Evolutionary conservation across 768 basidiomycete genomes (phyloP), one percentile per base, ranked within the genome.

Genomic region (Pleurotus eryngii): DNA sequence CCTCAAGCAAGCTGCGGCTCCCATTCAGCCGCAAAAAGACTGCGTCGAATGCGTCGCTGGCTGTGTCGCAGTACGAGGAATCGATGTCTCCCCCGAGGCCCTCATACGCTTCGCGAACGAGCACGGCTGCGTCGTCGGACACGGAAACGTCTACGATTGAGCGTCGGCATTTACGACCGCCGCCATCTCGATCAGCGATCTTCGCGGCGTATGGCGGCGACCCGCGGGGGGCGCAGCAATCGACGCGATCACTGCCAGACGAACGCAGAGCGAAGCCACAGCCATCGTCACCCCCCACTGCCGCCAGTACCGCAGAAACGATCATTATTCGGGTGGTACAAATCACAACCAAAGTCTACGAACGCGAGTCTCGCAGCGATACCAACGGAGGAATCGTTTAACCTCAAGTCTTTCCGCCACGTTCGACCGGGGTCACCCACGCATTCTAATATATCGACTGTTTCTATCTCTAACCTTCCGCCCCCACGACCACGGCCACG

Each of bases 381-480:
- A 35, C 66, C 65, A n/a, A 24, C 54, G 26, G 61, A 63, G 35
- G 62, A 66, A 18, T 87, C 87, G 0, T 90, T 91, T 72, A 89
- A 86, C 70, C 80, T 91, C 61, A 85, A 81, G 62, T 78, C 90
- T 1, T 90, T 91, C 71, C 79, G 87, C 27, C 89, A 90, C 64
- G 72, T 92, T 55, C 73, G 79, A 81, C 20, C 74, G 76, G 26
- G 75, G 78, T 17, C 74, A 79, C 35, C 58, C 68, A 8, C 37
- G 45, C 17, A 57, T 53, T 49, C 62, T 5, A 58, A 60, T 24
- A 54, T 64, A 20, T 71, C 70, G 8, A 68, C 68, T 60, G 57
- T 59, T 18, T 70, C 72, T 14, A 61, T 75, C 37, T 60, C 68
- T 15, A 58, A 59, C 26, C 56, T 60, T 20, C 56, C 37, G 59